Base-by-base conservation (phyloP, 2,329 filamentous ascomycete genomes). In the Nemania sp. region DNA sequence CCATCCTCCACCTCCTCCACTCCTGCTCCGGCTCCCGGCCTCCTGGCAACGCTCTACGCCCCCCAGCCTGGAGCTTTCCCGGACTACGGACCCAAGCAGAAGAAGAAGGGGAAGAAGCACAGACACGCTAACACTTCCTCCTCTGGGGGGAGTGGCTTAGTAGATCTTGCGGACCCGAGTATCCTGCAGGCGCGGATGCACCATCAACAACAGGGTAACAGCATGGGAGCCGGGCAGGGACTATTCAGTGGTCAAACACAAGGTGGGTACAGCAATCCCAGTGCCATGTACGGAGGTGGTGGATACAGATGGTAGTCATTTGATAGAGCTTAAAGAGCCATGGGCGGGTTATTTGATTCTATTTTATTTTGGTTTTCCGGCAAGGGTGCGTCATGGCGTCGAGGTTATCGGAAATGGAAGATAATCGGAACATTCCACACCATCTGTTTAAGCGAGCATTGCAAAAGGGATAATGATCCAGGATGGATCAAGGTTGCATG, bases 121-220 rank as follows among this genome's bases (percentile, higher is more conserved):
- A 97, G 94, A 91, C 94, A 98, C 91, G 95, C 94, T 96, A 97
- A 98, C 93, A 98, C 95, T 95, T 97, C 94, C 93, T 98, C 95
- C 90, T 97, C 94, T 90, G 92, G 92, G 87, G 94, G 94, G 90
- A 93, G 93, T 93, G 94, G 93, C 87, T 90, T 98, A 95, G 94
- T 97, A 87, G 94, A 98, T 97, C 93, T 97, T 94, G 93, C 93
- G 88, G 94, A 98, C 93, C 95, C 95, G 88, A 97, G 93, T 89
- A 98, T 98, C 89, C 90, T 98, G 88, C 94, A 97, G 87, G 93
- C 93, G 83, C 93, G 94, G 88, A 92, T 97, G 88, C 94, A 97
- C 84, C 93, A 96, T 86, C 89, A 92, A 85, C 87, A 90, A 77
- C 90, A 92, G 85, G 76, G 76, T 60, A 92, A 90, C 84, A 92